Conservation (phyloP, 805 yeast species). For the Spathaspora boniae region DNA sequence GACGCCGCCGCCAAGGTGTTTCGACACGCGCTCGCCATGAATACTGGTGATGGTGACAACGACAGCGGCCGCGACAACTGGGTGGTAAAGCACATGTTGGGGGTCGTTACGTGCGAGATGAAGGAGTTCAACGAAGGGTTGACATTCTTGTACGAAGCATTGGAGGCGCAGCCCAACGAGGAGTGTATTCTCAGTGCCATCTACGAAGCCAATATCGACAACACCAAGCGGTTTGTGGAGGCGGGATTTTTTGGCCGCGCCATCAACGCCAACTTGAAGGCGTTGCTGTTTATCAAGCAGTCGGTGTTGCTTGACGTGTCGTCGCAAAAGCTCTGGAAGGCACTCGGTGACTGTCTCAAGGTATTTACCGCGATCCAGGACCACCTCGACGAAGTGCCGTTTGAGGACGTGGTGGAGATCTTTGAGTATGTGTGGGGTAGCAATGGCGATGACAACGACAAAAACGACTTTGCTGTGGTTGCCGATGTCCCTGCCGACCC, state of each 20-base stretch:
- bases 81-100: constrained; percentile 65
- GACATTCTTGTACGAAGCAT: constrained; percentile 40
- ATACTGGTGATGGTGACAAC: too few species aligned
- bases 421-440: constrained; percentile 14
- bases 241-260: constrained; percentile 72
- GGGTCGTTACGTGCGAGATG: constrained; percentile 58
- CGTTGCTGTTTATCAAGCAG: constrained; percentile 40
- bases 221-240: constrained; percentile 48
- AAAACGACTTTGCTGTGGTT: too few species aligned
- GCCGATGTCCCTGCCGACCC: constrained; percentile 2
- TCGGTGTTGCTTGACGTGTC: constrained; percentile 33
- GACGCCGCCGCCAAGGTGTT: constrained; percentile 88
- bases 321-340: constrained; percentile 64
- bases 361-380: constrained; percentile 56
- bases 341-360: constrained; percentile 54
- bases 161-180: constrained; percentile 45
- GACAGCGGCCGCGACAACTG: constrained; percentile 46
- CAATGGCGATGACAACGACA: constrained; percentile 17
- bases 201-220: constrained; percentile 53
- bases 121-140: constrained; percentile 67
- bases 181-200: constrained; percentile 46
- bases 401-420: constrained; percentile 18
- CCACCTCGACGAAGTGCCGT: constrained; percentile 48
- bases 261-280: constrained; percentile 41
- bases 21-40: constrained; percentile 52